phyloP scores from a whole-genome alignment of 2,329 filamentous ascomycete genomes.

The Diaporthe amygdali region DNA sequence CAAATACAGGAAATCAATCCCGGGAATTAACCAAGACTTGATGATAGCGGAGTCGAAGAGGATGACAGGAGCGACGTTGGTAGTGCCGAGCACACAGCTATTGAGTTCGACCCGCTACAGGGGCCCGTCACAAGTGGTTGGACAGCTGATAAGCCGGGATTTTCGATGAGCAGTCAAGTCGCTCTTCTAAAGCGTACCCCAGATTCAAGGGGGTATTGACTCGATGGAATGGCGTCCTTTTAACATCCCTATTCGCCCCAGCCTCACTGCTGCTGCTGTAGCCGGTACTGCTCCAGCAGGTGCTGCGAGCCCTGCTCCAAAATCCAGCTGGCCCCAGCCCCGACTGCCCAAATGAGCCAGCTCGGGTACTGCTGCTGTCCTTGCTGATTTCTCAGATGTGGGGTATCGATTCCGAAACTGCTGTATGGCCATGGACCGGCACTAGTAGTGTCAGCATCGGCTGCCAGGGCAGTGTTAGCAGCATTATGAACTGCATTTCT shows the following conservation, averaged over 20 bases:
- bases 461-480: neutral
- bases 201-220: neutral
- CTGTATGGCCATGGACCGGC: neutral
- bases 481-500: neutral
- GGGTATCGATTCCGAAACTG: neutral
- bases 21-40: neutral
- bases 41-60: neutral
- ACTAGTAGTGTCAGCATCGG: neutral
- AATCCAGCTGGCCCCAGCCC: no score
- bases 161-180: neutral
- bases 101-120: neutral
- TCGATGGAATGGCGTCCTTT: no score
- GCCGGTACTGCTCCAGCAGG: no score
- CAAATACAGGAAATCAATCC: no score
- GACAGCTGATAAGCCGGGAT: neutral
- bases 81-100: neutral
- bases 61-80: neutral
- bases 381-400: no score
- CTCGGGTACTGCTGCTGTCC: no score
- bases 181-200: neutral
- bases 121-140: no score
- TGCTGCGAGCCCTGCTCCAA: no score
- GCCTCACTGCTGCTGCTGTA: no score
- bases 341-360: no score
- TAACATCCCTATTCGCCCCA: no score